These are phyloP conservation scores for Phytophthora agathidicida DNA, from an alignment of 352 stramenopile species.

Conservation along the genomic window DNA sequence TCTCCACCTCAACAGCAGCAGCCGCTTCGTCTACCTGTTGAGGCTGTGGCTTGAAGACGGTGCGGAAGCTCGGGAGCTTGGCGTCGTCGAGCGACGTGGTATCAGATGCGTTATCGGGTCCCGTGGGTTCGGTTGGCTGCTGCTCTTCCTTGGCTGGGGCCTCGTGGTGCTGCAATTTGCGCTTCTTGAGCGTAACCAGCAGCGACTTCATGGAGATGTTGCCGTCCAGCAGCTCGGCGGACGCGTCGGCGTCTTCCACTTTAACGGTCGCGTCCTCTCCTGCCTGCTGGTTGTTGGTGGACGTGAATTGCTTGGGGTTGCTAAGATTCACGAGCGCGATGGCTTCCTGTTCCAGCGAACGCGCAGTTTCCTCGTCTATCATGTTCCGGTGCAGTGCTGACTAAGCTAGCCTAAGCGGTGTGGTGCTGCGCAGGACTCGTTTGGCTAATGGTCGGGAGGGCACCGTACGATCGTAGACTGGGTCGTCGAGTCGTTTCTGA, in stretches of 20 bases:
- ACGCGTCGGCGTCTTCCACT: constrained; percentile 19
- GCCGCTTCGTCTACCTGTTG: constrained; percentile 1
- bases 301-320: constrained; percentile 32
- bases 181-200: constrained; percentile 72
- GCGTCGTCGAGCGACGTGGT: constrained; percentile 13
- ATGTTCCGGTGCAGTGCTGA: no score
- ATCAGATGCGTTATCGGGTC: constrained; percentile 5
- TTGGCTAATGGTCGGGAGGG: constrained; percentile 24
- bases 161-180: constrained; percentile 38
- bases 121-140: not conserved
- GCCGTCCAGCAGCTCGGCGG: constrained; percentile 31
- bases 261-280: constrained; percentile 6
- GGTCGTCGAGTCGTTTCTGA: constrained; percentile 28
- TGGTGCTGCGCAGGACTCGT: constrained; percentile 6
- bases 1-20: not conserved
- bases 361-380: constrained; percentile 58
- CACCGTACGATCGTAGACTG: constrained; percentile 22
- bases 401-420: no score
- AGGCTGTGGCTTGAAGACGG: constrained; percentile 52
- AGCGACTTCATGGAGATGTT: constrained; percentile 78
- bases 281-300: constrained; percentile 14
- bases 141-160: constrained; percentile 3
- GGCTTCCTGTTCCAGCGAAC: constrained; percentile 63
- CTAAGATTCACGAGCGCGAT: constrained; percentile 77
- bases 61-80: constrained; percentile 71